Conservation (phyloP, 169 alveolate genomes). For the Sarcocystis neurona region DNA sequence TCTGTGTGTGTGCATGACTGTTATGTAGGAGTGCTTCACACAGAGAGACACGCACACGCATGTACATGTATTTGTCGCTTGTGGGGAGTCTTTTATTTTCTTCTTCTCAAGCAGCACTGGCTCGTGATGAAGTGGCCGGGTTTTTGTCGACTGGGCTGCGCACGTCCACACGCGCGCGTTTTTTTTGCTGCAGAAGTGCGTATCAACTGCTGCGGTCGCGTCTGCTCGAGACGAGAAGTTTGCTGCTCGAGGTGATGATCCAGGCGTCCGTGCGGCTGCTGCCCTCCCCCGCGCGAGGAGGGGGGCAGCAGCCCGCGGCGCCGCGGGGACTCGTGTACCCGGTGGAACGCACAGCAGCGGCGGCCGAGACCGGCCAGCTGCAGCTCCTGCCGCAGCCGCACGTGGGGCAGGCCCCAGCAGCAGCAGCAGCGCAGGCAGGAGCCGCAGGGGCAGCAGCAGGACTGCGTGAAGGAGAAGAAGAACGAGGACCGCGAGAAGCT, state of each 20-base stretch:
- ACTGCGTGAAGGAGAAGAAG: neutral
- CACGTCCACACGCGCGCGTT: neutral
- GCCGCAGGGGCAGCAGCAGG: neutral
- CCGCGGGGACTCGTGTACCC: conserved; percentile 41
- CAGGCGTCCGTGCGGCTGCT: conserved; percentile 51
- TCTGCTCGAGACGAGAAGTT: conserved; percentile 37
- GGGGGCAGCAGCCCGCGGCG: no score
- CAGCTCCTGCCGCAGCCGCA: conserved; percentile 1
- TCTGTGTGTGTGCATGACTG: no score
- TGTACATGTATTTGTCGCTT: no score
- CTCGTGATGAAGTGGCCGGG: neutral
- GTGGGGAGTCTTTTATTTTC: no score
- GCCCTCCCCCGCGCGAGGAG: conserved; percentile 31
- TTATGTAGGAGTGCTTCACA: no score
- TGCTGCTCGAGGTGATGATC: conserved; percentile 30
- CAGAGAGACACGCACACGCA: no score
- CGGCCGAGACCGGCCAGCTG: no score
- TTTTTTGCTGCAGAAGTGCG: conserved; percentile 8
- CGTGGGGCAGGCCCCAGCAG: conserved; percentile 17
- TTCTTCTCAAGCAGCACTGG: neutral
- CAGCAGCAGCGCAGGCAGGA: neutral
- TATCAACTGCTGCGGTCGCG: conserved; percentile 36
- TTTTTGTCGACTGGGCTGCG: neutral
- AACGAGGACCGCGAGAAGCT: neutral
- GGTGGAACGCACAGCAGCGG: neutral